Evolutionary conservation across 768 basidiomycete genomes (phyloP).

Genomic region (Termitomyces bulborhizus): DNA sequence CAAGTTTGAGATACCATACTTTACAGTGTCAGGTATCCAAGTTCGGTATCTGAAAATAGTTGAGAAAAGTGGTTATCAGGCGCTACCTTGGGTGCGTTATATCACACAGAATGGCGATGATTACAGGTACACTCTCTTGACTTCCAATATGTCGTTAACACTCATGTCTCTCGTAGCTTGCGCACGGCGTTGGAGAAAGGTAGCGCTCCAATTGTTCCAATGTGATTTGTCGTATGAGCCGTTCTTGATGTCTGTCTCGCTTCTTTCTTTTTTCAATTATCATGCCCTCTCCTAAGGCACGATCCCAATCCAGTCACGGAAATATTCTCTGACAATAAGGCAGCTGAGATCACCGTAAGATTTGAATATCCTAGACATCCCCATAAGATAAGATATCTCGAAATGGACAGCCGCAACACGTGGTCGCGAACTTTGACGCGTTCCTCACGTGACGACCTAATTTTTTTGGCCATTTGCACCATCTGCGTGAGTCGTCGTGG

Average conservation of each 20-base stretch:
- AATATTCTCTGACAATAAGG: too few relatives aligned
- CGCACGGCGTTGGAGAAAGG: slow-evolving; percentile 74
- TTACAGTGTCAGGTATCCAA: slow-evolving; percentile 96
- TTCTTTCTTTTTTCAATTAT: background rate
- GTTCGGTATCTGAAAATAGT: slow-evolving; percentile 98
- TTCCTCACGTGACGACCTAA: background rate
- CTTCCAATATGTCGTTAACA: background rate
- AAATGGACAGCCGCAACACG: too few relatives aligned
- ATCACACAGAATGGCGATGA: slow-evolving; percentile 91
- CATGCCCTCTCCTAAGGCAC: too few relatives aligned
- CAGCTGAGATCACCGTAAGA: too few relatives aligned
- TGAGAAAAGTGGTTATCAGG: slow-evolving; percentile 97
- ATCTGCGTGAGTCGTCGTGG: background rate
- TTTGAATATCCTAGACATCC: too few relatives aligned
- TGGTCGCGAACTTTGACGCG: background rate
- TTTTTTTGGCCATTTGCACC: background rate
- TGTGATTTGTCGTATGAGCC: slow-evolving; percentile 20
- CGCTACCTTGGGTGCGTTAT: slow-evolving; percentile 93
- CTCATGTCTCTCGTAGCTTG: slow-evolving; percentile 33
- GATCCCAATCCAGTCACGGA: too few relatives aligned
- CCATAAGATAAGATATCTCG: too few relatives aligned
- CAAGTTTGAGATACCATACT: slow-evolving; percentile 98
- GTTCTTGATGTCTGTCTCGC: background rate
- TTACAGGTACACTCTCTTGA: slow-evolving; percentile 55
- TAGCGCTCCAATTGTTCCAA: slow-evolving; percentile 59